Evolutionary conservation across 2,329 filamentous ascomycete species (phyloP), one percentile per base, ranked within the genome.

Genomic region (Microdochium paspali): DNA sequence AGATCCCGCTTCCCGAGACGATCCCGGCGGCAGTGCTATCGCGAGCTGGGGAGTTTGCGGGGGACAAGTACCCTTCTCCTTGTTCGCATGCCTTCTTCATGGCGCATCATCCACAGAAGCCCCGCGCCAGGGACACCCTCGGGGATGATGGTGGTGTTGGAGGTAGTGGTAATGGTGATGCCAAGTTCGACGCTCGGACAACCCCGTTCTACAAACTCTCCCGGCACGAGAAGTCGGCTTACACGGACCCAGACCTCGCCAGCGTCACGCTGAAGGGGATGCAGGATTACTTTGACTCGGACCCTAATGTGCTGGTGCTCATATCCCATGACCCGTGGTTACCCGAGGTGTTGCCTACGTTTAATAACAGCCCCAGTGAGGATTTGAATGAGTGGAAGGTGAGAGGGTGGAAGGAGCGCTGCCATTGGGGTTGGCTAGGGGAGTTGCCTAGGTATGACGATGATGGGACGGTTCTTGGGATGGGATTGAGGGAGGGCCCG

Each of bases 1-100:
- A 58, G 39, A 45, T 57, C 2, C 60, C 62, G 18, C 49, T 65
- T 6, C 61, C 61, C 13, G 30, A 47, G 45, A 39, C 47, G 5
- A 51, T 57, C 24, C 18, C 35, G 6, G 35, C 6, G 10, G 15
- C n/a, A n/a, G 35, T n/a, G 6, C 35, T 42, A 10, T 23, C 7
- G 6, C n/a, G 21, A 18, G 21, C n/a, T n/a, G 35, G 10, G 21
- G n/a, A 7, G 26, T 7, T 13, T 13, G 26, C 26, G 13, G 26
- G 26, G 13, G 26, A 28, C 15, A n/a, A 42, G 6, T 42, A 42
- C 21, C 35, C 35, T 7, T 18, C 35, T 7, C 35, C 35, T 42
- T 42, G 35, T 23, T n/a, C 35, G n/a, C n/a, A n/a, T 23, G 35
- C n/a, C n/a, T 9, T 42, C n/a, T 42, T 42, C 35, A 20, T n/a